Evolutionary conservation across 192 early-diverging fungal species (phyloP), one percentile per base, ranked within the genome.

Genomic region (Allomyces arbusculus): DNA sequence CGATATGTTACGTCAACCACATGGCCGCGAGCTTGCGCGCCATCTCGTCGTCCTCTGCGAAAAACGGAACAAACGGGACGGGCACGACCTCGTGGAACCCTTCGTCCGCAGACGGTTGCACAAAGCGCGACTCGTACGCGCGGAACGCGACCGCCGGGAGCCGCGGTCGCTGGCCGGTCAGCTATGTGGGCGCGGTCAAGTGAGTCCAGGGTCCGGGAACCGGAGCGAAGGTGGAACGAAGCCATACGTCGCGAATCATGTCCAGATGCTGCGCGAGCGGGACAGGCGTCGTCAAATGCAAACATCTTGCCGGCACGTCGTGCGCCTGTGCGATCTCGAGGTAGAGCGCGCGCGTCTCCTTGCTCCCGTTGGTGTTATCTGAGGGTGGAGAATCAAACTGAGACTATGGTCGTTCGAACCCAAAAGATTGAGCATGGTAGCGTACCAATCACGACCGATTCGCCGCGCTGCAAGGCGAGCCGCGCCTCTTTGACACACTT

Each of bases 321-420:
- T n/a, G 63, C 23, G 73, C 67, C 61, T 78, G 77, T 4, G 91
- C 91, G 8, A 87, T 62, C 0, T 66, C 69, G 14, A 92, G 69
- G 71, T 90, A 97, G 10, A 73, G 40, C 28, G 71, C 72, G 4
- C 94, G 80, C 0, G 84, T 74, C 6, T 71, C 69, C 10, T 63
- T 62, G 40, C 83, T 85, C 0, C 89, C 82, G 65, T 93, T 97
- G 5, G 92, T 97, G 71, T 91, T 91, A 68, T 89, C 81, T 79
- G 24, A 10, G 62, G 23, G 23, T 26, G 61, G 20, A 58, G 20
- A 16, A 64, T 23, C 22, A 43, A 61, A 3, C 43, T 40, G 62
- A 44, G 58, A 11, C 5, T 24, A 12, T 61, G 8, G 58, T 23
- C 3, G 11, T 25, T 22, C 11, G 5, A 58, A 25, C 25, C 1